Evolutionary conservation across 371 early-diverging fungal species (phyloP), one percentile per base, ranked within the genome.

Genomic region (Saksenaea vasiformis): DNA sequence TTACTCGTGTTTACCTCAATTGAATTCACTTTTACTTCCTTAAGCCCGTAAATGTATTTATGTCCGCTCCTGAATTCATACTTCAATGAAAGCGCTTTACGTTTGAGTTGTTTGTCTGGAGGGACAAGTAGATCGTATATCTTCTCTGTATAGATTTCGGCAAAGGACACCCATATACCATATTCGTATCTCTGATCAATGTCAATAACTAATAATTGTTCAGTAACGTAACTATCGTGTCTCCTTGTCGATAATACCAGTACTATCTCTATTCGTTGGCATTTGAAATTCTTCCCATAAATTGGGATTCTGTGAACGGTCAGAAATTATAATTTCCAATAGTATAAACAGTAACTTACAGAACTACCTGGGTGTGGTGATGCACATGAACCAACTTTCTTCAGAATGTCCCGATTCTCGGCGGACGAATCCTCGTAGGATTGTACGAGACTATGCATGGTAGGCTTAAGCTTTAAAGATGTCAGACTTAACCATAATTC

Each of bases 131-230:
- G 78, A 66, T 96, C 96, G 68, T 88, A 91, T 0, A 95, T 85
- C 64, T 88, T 85, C 67, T 95, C 95, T 31, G 89, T 92, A 68
- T 93, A 93, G 11, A 96, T 85, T 65, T 96, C 95, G 8, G 88
- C 83, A 75, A 87, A 92, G 5, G 91, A 91, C 28, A 90, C 80
- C 83, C 90, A 90, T 17, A 91, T 79, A 22, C 87, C 77, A 63
- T 90, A 92, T 60, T 84, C 86, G 74, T 80, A 88, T 26, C 80
- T 76, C 26, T 70, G 37, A n/a, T 81, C 79, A 24, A 85, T 67
- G 0, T 64, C 43, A 3, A 85, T 61, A 1, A 65, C 84, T 80
- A 56, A 24, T 8, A 41, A 35, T 17, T 26, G 10, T 17, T 38
- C 22, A 5, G 27, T 19, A 39, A 27, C 10, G 27, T 47, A 22